phyloP scores from a whole-genome alignment of 208 protist genomes.

The Trichomonas tenax region DNA sequence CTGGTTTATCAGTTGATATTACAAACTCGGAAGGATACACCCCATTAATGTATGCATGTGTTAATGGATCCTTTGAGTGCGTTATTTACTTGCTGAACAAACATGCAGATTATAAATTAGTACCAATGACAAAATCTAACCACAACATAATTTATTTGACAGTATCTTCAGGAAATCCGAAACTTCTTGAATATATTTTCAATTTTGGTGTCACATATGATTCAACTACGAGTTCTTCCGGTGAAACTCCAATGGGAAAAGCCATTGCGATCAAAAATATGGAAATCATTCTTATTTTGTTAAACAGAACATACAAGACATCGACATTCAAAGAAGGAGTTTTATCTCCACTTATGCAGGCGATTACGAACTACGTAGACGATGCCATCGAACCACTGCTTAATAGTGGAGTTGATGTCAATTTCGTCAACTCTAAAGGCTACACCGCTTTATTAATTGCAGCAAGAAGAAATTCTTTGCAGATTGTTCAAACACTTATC shows the following conservation, averaged over 20 bases:
- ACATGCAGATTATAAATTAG: not conserved
- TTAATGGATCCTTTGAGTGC: not conserved
- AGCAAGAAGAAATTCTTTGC: not conserved
- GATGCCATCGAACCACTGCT: not conserved
- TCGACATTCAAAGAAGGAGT: not conserved
- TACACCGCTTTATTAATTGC: not conserved
- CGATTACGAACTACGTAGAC: not conserved
- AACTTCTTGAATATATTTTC: not conserved
- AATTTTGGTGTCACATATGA: not conserved
- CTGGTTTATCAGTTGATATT: not conserved
- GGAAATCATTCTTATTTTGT: not conserved
- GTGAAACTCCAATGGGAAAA: not conserved
- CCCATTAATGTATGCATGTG: not conserved
- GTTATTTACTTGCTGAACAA: not conserved
- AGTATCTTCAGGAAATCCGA: not conserved
- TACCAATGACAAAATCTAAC: not conserved
- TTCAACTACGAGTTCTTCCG: not conserved
- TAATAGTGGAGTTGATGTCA: not conserved
- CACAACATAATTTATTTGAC: not conserved
- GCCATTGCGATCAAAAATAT: not conserved
- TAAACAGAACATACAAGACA: not conserved
- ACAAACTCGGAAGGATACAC: not conserved
- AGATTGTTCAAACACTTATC: not conserved
- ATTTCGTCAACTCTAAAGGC: not conserved
- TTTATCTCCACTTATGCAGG: not conserved